phyloP scores from a whole-genome alignment of 331 rosid species.

The Malus hybrid region DNA sequence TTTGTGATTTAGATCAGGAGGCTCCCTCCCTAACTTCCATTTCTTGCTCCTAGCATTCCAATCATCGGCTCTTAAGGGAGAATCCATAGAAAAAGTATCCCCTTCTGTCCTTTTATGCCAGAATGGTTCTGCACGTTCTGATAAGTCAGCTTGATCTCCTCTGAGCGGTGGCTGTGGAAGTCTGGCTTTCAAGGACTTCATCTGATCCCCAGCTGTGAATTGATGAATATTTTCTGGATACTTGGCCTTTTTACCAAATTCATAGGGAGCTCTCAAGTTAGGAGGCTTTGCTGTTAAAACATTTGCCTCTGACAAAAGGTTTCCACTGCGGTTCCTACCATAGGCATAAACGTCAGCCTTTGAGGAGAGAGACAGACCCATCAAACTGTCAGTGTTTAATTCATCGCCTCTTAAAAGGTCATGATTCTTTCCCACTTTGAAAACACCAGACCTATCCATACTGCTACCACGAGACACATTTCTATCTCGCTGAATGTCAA shows the following conservation, averaged over 20 bases:
- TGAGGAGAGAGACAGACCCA: slow-evolving; percentile 49
- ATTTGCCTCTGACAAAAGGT: slow-evolving; percentile 39
- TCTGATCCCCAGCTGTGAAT: slow-evolving; percentile 41
- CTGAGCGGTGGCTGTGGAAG: slow-evolving; percentile 26
- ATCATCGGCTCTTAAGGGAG: slow-evolving; percentile 50
- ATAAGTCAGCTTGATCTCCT: slow-evolving; percentile 39
- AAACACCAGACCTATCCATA: slow-evolving; percentile 48
- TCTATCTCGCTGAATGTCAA: slow-evolving; percentile 39
- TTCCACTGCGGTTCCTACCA: slow-evolving; percentile 40
- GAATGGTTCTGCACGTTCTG: slow-evolving; percentile 35
- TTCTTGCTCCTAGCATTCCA: slow-evolving; percentile 59
- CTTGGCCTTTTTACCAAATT: slow-evolving; percentile 46
- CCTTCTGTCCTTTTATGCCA: slow-evolving; percentile 38
- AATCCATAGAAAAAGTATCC: slow-evolving; percentile 46
- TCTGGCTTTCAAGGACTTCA: slow-evolving; percentile 41
- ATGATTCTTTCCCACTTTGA: slow-evolving; percentile 59
- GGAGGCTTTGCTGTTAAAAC: slow-evolving; percentile 43
- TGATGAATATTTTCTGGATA: slow-evolving; percentile 51
- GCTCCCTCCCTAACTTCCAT: slow-evolving; percentile 59
- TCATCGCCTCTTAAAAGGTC: slow-evolving; percentile 46
- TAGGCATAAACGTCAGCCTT: slow-evolving; percentile 47
- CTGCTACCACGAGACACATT: slow-evolving; percentile 22
- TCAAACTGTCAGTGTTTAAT: slow-evolving; percentile 35
- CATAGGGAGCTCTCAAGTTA: slow-evolving; percentile 41
- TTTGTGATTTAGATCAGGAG: slow-evolving; percentile 56